These are phyloP conservation scores for Leccinum truebloodii DNA, from an alignment of 768 basidiomycete genomes.

Conservation along the genomic window DNA sequence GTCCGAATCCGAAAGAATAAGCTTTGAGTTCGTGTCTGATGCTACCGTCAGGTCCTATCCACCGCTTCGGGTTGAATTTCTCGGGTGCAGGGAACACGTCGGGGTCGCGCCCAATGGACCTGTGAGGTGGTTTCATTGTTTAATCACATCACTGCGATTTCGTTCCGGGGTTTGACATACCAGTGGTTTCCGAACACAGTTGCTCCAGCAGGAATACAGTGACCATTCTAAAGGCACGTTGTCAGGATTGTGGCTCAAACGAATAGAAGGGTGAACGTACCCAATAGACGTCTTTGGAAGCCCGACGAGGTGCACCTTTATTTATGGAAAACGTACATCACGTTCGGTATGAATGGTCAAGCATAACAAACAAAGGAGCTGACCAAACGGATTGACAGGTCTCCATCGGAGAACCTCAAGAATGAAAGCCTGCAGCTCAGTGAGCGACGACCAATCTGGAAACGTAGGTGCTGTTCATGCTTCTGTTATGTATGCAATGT, in stretches of 20 bases:
- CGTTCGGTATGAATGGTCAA: neutral
- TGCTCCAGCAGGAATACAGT: slow-evolving; percentile 36
- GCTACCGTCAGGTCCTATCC: slow-evolving; percentile 45
- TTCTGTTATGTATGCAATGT: too few species aligned
- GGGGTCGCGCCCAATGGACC: slow-evolving; percentile 29
- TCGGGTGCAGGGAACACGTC: slow-evolving; percentile 40
- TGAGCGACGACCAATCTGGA: slow-evolving; percentile 33
- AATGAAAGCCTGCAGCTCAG: slow-evolving; percentile 40
- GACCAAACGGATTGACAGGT: slow-evolving; percentile 36
- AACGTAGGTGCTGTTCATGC: slow-evolving; percentile 41
- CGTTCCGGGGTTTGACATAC: slow-evolving; percentile 8
- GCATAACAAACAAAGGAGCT: neutral
- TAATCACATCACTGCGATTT: neutral
- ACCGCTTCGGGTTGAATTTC: slow-evolving; percentile 55
- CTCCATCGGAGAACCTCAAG: slow-evolving; percentile 42
- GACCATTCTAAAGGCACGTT: slow-evolving; percentile 30
- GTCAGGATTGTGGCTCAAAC: neutral
- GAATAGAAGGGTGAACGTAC: slow-evolving; percentile 7
- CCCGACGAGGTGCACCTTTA: slow-evolving; percentile 25
- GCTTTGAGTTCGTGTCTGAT: slow-evolving; percentile 51
- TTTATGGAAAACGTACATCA: too few species aligned
- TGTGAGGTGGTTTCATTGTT: neutral
- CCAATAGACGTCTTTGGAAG: slow-evolving; percentile 29
- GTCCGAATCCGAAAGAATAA: slow-evolving; percentile 57
- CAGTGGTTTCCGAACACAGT: slow-evolving; percentile 36